Conservation (phyloP, 2,329 filamentous ascomycete species). For the Teratosphaeria epicoccoides region DNA sequence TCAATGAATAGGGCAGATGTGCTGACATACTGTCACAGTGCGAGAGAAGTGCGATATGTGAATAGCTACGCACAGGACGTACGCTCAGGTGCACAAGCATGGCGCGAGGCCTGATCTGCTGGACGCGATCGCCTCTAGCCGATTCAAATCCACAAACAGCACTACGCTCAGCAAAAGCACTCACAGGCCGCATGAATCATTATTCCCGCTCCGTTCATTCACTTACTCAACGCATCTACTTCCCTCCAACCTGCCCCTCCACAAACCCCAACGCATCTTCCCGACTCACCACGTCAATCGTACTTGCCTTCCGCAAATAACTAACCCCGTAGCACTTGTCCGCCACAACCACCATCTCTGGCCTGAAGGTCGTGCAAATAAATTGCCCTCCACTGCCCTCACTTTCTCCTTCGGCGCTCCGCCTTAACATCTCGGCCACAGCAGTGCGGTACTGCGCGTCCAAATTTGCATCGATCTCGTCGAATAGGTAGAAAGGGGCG, state of each 20-base stretch:
- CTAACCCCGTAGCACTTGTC: constrained; percentile 97
- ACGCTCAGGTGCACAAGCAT: no score
- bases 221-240: not conserved
- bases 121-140: no score
- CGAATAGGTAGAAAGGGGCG: constrained; percentile 96
- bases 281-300: constrained; percentile 77
- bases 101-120: no score
- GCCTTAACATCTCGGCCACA: constrained; percentile 76
- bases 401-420: constrained; percentile 36
- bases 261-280: constrained; percentile 90
- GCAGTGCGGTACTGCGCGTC: constrained; percentile 97
- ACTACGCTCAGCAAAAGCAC: no score
- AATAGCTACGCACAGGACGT: no score
- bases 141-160: no score
- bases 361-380: constrained; percentile 97
- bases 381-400: constrained; percentile 48
- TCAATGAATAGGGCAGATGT: no score
- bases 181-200: no score
- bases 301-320: constrained; percentile 84
- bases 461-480: constrained; percentile 96
- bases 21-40: not conserved
- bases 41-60: no score
- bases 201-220: no score
- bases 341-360: constrained; percentile 88
- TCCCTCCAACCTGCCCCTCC: constrained; percentile 57